Base-by-base conservation (phyloP, 192 early-diverging fungal genomes). In the Backusella liffmaniae region DNA sequence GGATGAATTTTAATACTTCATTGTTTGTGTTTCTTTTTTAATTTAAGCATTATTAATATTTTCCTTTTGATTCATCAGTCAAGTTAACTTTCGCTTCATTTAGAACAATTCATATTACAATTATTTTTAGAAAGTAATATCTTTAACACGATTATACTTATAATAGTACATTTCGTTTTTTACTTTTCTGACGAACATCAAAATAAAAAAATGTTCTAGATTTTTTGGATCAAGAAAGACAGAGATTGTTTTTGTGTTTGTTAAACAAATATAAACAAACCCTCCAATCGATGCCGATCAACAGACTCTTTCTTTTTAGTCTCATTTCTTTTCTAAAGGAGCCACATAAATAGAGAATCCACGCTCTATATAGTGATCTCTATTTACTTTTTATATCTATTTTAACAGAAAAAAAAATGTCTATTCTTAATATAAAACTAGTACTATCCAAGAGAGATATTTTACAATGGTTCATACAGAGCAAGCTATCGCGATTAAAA, bases 221-320 rank as follows among this genome's bases (percentile, higher is more conserved):
- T 62, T 62, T 62, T 62, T 62, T 62, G 1, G 26, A 62, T 29
- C 26, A 62, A 29, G 21, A 49, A n/a, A 49, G 16, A 49, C 18
- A 29, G 56, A 29, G 23, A 29, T 29, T 62, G 2, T 62, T 62
- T 29, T 29, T 62, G 21, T 62, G 26, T 62, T 9, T 13, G 56
- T 59, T 59, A 12, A 12, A 59, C 21, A 62, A 62, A 29, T 8
- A 62, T 29, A 62, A 62, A 62, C 56, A 62, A 62, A 62, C 56
- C 56, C 56, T 62, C 56, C 56, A 62, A 62, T 62, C 56, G 56
- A 62, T 29, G 56, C 26, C 56, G 23, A 62, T 62, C 56, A 29
- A 62, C 56, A 62, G 53, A 23, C n/a, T 59, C 16, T 62, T 26
- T 62, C 8, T 62, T 62, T 62, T 62, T 56, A 49, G 5, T 49